These are phyloP conservation scores for Chaetomium fimeti DNA, from an alignment of 495 filamentous ascomycete genomes.

Conservation along the genomic window DNA sequence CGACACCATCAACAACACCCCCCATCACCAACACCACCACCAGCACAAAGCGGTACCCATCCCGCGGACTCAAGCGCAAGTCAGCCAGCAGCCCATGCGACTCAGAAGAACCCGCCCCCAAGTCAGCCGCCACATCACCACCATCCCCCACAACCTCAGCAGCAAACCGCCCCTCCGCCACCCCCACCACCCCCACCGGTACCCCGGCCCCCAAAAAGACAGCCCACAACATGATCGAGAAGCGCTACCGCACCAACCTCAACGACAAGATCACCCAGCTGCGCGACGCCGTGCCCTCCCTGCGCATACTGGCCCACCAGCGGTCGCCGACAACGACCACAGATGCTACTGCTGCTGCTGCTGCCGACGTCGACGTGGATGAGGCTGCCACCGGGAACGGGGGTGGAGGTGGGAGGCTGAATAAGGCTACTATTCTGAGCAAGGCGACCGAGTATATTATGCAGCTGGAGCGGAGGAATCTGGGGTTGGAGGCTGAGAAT, in stretches of 20 bases:
- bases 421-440: slow-evolving; percentile 68
- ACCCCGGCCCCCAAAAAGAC: slow-evolving; percentile 32
- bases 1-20: not conserved
- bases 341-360: slow-evolving; percentile 13
- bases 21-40: slow-evolving; percentile 5
- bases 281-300: slow-evolving; percentile 47
- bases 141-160: not conserved
- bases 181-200: slow-evolving; percentile 1
- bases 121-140: not conserved
- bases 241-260: slow-evolving; percentile 51
- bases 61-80: slow-evolving; percentile 36
- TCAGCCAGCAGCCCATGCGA: slow-evolving; percentile 24
- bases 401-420: slow-evolving; percentile 28
- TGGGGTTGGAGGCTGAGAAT: slow-evolving; percentile 70
- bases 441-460: slow-evolving; percentile 90
- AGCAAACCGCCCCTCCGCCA: not conserved
- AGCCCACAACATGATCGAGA: slow-evolving; percentile 52
- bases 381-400: too few species aligned
- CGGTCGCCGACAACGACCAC: not conserved
- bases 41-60: slow-evolving; percentile 25
- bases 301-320: slow-evolving; percentile 39
- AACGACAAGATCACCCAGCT: slow-evolving; percentile 52
- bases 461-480: slow-evolving; percentile 75
- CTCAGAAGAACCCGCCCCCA: slow-evolving; percentile 25
- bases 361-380: slow-evolving; percentile 24